Base-by-base conservation (phyloP, 768 basidiomycete genomes). In the Xanthoconium purpureum region DNA sequence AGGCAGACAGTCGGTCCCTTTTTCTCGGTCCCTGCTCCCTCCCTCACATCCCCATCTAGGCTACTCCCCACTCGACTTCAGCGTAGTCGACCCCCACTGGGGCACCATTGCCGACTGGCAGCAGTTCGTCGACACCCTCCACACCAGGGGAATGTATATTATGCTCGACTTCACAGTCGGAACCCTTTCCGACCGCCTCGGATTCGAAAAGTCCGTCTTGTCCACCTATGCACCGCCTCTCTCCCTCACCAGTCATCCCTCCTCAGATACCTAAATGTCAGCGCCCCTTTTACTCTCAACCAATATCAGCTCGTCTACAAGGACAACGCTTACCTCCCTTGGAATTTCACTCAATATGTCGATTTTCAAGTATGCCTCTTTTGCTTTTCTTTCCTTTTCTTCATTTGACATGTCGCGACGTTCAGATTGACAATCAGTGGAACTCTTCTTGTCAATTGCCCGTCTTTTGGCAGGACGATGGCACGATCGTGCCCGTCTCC, bases 111-210 rank as follows among this genome's bases (percentile, higher is more conserved):
- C 79, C 29, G 91, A 95, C 61, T 97, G 94, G 94, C 78, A 79
- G 17, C 69, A 77, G 38, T 70, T 88, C 48, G 84, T 97, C 57
- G 87, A 90, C 66, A 80, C 81, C 48, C 78, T 96, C 32, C 94
- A 97, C 67, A 73, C 81, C 0, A 80, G 83, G 40, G 87, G 86
- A 55, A 94, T 97, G 94, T 96, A 94, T 69, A 72, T 96, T 64
- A 93, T 97, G 84, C 78, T 83, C 28, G 94, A 97, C 75, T 94
- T 97, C 67, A 97, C 94, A 3, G 88, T 97, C 52, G 94, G 94
- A 13, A 97, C 94, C 2, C 90, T 96, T 83, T 79, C 80, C 58
- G 93, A 96, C 75, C 77, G 94, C 56, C 77, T 97, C 70, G 94
- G 89, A 13, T 94, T 93, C 63, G 69, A 87, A 48, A 89, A 88